Evolutionary conservation across 129 eudicot genomes (phyloP), one percentile per base, ranked within the genome.

Genomic region (Pseudognaphalium luteoalbum): DNA sequence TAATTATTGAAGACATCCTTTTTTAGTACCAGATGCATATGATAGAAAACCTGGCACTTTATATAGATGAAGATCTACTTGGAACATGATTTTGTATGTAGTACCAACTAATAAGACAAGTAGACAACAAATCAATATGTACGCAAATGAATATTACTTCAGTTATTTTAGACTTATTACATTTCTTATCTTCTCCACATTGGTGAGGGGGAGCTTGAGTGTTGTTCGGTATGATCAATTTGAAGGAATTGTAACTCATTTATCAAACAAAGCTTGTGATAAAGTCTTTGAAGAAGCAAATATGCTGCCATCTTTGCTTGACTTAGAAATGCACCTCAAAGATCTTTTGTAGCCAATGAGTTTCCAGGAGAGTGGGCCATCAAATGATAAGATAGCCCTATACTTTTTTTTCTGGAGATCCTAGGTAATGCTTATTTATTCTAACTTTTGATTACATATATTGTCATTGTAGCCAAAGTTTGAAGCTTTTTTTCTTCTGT

Each of bases 251-350:
- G 80, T 74, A 32, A 89, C 81, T 30, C 95, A 86, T 72, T 25
- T 86, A 66, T 89, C 95, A 22, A 80, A 19, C 73, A 81, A 77
- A 82, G 91, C 87, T 19, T 76, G 95, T 76, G 35, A 21, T 7
- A 79, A 79, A 72, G 95, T 82, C 28, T 70, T 32, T 71, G 61
- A 79, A 2, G 89, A 80, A 63, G 89, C 95, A 47, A 68, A 33
- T 25, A 57, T 37, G 64, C 76, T 89, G 42, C 83, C 88, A 44
- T 59, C 86, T 8, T 52, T 51, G 63, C 82, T 89, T 68, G 52
- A 54, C 65, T 44, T 86, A 56, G 74, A 84, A 83, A 86, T 84
- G 87, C 78, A 79, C 66, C 87, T 89, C 1, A 89, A 77, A 54
- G 25, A 72, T 50, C 52, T 42, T 33, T 34, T 86, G 34, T 86